phyloP scores from a whole-genome alignment of 768 basidiomycete species.

The Phlebiopsis gigantea region DNA sequence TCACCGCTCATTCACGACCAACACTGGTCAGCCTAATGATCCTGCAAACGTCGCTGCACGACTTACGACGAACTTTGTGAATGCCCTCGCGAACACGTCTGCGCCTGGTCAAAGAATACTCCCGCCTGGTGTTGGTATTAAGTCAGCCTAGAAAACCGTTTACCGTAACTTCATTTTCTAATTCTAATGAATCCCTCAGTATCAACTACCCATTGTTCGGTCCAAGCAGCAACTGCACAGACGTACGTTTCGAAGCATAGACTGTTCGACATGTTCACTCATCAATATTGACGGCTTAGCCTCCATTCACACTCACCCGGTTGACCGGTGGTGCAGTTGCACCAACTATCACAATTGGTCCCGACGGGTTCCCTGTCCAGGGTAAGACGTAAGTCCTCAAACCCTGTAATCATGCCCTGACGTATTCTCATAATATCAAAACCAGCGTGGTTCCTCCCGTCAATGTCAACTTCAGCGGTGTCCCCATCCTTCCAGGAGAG shows the following conservation, averaged over 20 bases:
- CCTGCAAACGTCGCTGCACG: slow-evolving; percentile 25
- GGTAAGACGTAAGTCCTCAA: slow-evolving; percentile 18
- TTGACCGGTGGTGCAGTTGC: slow-evolving; percentile 25
- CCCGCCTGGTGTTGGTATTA: slow-evolving; percentile 25
- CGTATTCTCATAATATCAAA: neutral
- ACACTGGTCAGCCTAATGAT: slow-evolving; percentile 20
- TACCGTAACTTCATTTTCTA: neutral
- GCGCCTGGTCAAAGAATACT: slow-evolving; percentile 20
- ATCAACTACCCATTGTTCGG: slow-evolving; percentile 24
- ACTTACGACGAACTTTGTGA: slow-evolving; percentile 22
- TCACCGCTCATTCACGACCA: slow-evolving; percentile 27
- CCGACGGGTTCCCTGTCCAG: slow-evolving; percentile 22
- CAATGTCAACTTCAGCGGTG: slow-evolving; percentile 23
- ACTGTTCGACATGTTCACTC: neutral
- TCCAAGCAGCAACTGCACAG: slow-evolving; percentile 19
- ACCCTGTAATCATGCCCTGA: neutral
- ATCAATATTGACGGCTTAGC: slow-evolving; percentile 10
- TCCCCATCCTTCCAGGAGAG: slow-evolving; percentile 24
- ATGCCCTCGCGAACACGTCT: slow-evolving; percentile 20
- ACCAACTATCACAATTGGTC: slow-evolving; percentile 19
- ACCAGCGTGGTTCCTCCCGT: slow-evolving; percentile 19
- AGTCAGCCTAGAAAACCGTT: slow-evolving; percentile 14
- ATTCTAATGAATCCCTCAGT: slow-evolving; percentile 7
- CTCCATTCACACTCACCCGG: slow-evolving; percentile 26
- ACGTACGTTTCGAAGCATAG: slow-evolving; percentile 8